These are phyloP conservation scores for Kwoniella dejecticola DNA, from an alignment of 768 basidiomycete species.

Conservation along the genomic window DNA sequence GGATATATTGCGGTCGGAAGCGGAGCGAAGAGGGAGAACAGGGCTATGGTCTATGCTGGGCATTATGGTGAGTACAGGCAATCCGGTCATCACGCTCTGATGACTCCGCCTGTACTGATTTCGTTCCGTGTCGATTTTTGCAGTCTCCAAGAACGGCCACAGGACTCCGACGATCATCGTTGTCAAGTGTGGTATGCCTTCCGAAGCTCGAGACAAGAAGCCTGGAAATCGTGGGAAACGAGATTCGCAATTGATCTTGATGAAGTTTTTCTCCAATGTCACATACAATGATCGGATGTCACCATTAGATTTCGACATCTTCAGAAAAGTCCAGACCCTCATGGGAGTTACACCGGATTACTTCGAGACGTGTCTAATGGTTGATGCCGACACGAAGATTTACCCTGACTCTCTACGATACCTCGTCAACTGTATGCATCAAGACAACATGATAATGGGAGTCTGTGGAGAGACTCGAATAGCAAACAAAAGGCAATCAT, in stretches of 20 bases:
- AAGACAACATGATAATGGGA: constrained; percentile 98
- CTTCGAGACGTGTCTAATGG: constrained; percentile 97
- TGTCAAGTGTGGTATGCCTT: constrained; percentile 93
- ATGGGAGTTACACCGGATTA: constrained; percentile 99
- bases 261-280: constrained; percentile 99
- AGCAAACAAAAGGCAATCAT: constrained; percentile 95
- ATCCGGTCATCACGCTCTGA: too few relatives aligned
- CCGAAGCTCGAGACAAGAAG: constrained; percentile 84
- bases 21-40: constrained; percentile 84
- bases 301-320: constrained; percentile 95
- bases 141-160: constrained; percentile 61
- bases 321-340: constrained; percentile 90
- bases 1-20: constrained; percentile 86
- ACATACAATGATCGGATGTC: constrained; percentile 99
- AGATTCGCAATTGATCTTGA: constrained; percentile 95
- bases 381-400: constrained; percentile 97
- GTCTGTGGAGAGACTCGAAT: constrained; percentile 98
- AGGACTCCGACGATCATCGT: constrained; percentile 91
- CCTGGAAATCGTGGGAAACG: constrained; percentile 98
- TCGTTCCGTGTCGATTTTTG: too few relatives aligned
- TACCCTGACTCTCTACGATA: constrained; percentile 85
- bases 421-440: constrained; percentile 97
- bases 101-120: too few relatives aligned
- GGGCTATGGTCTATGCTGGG: constrained; percentile 99
- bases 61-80: constrained; percentile 85